Conservation (phyloP, 768 basidiomycete genomes). For the Russula abietina region DNA sequence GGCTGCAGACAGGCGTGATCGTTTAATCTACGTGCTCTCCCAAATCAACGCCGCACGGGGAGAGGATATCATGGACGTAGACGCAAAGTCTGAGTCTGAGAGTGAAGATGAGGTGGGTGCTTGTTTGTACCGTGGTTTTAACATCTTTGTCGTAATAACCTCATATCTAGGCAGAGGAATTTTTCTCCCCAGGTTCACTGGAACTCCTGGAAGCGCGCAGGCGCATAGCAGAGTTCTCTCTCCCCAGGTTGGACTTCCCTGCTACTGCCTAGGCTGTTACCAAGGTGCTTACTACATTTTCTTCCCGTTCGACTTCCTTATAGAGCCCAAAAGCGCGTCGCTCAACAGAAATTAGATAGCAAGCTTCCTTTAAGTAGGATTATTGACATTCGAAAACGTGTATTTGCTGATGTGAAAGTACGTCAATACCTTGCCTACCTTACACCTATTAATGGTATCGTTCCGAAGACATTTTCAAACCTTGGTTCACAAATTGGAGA, state of each 20-base stretch:
- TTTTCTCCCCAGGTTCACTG: constrained; percentile 87
- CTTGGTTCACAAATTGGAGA: constrained; percentile 98
- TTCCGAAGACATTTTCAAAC: constrained; percentile 71
- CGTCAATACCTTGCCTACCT: constrained; percentile 22
- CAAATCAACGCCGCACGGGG: constrained; percentile 89
- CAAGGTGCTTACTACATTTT: constrained; percentile 73
- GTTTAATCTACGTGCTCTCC: constrained; percentile 89
- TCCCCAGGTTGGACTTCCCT: constrained; percentile 84
- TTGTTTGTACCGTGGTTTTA: not conserved
- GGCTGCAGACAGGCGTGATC: constrained; percentile 94
- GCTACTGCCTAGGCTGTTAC: constrained; percentile 40
- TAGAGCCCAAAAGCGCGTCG: constrained; percentile 94
- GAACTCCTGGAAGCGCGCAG: constrained; percentile 82
- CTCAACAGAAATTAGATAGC: constrained; percentile 87
- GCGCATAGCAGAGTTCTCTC: constrained; percentile 86
- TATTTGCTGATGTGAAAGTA: constrained; percentile 88
- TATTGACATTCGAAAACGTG: constrained; percentile 87
- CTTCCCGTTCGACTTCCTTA: constrained; percentile 37
- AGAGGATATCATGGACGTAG: constrained; percentile 70
- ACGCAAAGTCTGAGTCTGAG: constrained; percentile 61
- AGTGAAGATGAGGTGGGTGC: constrained; percentile 67
- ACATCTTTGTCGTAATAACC: constrained; percentile 1
- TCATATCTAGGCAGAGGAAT: constrained; percentile 73
- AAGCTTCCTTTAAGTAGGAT: constrained; percentile 81
- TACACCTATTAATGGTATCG: not conserved